Evolutionary conservation across 805 yeast species (phyloP), one percentile per base, ranked within the genome.

Genomic region (Candida mattraensis): DNA sequence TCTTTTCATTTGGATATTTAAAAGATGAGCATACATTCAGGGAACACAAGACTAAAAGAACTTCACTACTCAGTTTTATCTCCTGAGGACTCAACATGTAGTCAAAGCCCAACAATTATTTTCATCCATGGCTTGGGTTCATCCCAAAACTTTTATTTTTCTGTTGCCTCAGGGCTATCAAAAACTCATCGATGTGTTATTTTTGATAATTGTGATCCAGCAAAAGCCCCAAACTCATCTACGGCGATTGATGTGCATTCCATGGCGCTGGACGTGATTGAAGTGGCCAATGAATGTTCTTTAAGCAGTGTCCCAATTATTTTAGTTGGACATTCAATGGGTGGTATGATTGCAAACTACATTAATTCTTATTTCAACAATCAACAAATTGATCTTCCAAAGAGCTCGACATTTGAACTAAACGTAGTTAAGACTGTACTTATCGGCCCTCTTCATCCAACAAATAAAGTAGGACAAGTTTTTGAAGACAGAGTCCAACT

Each of bases 101-200:
- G 5, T 5, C 18, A n/a, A 24, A n/a, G 8, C 2, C 39, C 44
- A 7, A 41, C 48, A 5, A 12, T 44, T 8, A 27, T 44, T 6
- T 44, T 41, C 29, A 18, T 44, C 21, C 48, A 44, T 28, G 48
- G 48, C 8, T 24, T 44, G 9, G 48, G 48, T 11, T 44, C 48
- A 3, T 41, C 48, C 7, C 48, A 44, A 20, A 44, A 44, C 20
- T 44, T 19, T 30, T 44, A 41, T 16, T 41, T 23, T 18, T 22
- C 48, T 5, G 27, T 33, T 7, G 48, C 45, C 3, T 5, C 18
- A 5, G 29, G 18, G 22, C 31, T 44, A 4, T 16, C 45, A 11
- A 27, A 19, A 5, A 30, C 24, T 7, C 30, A 30, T 34, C 23
- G 24, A 4, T 41, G 48, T 28, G 40, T 42, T 3, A 36, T 44